Evolutionary conservation across 2,329 filamentous ascomycete species (phyloP).

Genomic region (Claviceps paspali): DNA sequence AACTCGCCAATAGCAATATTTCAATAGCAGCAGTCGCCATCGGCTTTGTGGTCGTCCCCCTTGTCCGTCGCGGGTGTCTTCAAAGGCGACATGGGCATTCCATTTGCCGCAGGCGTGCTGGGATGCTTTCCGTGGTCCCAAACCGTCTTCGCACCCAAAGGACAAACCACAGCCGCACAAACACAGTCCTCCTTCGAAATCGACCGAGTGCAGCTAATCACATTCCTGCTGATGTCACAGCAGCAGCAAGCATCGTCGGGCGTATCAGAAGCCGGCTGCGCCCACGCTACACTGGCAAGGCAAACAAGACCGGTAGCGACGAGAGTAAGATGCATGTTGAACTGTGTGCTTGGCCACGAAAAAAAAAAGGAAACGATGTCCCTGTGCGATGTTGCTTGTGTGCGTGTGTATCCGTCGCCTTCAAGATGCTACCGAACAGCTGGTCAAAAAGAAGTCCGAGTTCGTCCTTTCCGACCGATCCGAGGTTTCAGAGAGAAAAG

Average conservation of each 20-base stretch:
- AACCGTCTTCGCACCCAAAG: constrained; percentile 9
- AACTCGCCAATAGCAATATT: constrained; percentile 7
- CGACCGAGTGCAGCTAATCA: constrained; percentile 13
- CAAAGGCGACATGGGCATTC: too few relatives aligned
- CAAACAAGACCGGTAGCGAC: constrained; percentile 7
- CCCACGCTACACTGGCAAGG: constrained; percentile 3
- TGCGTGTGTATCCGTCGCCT: too few relatives aligned
- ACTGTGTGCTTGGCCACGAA: neutral
- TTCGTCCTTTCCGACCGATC: too few relatives aligned
- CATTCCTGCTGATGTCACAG: constrained; percentile 14
- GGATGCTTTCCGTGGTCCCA: too few relatives aligned
- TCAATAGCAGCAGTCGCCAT: constrained; percentile 12
- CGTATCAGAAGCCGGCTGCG: neutral
- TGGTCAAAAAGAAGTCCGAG: too few relatives aligned
- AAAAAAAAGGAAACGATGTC: too few relatives aligned
- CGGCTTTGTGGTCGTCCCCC: neutral
- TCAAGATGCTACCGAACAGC: too few relatives aligned
- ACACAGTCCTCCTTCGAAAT: constrained; percentile 11
- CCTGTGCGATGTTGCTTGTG: too few relatives aligned
- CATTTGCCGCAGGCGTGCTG: too few relatives aligned
- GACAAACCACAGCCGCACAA: constrained; percentile 14
- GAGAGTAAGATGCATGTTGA: constrained; percentile 12
- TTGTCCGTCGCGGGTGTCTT: too few relatives aligned
- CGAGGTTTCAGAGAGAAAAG: too few relatives aligned
- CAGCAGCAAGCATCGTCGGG: constrained; percentile 17